Percentiles rank a stretch among this genome's conserved stretches.
Conservation (phyloP, 805 yeast species). For the Wickerhamiella musiphila region DNA sequence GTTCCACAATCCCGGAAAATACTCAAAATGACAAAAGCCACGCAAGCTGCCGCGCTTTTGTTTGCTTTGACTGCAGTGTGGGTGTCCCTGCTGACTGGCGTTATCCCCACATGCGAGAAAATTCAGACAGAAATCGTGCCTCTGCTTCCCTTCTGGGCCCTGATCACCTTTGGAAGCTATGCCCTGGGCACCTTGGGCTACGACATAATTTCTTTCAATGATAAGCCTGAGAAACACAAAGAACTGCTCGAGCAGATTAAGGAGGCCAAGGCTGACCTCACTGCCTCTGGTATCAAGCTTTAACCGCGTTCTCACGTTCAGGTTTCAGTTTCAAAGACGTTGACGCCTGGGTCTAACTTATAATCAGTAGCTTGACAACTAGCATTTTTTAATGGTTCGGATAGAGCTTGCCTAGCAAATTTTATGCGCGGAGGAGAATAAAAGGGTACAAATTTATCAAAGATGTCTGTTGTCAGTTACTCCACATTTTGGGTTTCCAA, state of each 20-base stretch:
- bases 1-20: too few relatives aligned
- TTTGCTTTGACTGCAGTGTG: constrained; percentile 35
- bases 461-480: too few relatives aligned
- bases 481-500: too few relatives aligned
- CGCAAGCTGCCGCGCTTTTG: constrained; percentile 35
- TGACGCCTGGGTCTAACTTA: too few relatives aligned
- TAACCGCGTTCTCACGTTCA: not conserved
- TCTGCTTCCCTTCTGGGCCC: constrained; percentile 50
- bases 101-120: constrained; percentile 35
- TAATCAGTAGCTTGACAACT: too few relatives aligned
- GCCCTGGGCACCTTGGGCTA: constrained; percentile 51
- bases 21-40: constrained; percentile 45
- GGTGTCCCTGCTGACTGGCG: constrained; percentile 32
- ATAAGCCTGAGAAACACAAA: constrained; percentile 47
- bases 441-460: too few relatives aligned
- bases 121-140: constrained; percentile 41
- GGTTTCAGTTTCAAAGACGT: not conserved
- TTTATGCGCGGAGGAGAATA: too few relatives aligned
- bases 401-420: too few relatives aligned
- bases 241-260: constrained; percentile 43
- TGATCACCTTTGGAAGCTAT: constrained; percentile 52
- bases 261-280: constrained; percentile 44
- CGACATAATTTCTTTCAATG: constrained; percentile 52
- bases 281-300: constrained; percentile 30
- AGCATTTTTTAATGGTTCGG: too few relatives aligned